Conservation (phyloP, 192 early-diverging fungal species). For the Backusella westeae region DNA sequence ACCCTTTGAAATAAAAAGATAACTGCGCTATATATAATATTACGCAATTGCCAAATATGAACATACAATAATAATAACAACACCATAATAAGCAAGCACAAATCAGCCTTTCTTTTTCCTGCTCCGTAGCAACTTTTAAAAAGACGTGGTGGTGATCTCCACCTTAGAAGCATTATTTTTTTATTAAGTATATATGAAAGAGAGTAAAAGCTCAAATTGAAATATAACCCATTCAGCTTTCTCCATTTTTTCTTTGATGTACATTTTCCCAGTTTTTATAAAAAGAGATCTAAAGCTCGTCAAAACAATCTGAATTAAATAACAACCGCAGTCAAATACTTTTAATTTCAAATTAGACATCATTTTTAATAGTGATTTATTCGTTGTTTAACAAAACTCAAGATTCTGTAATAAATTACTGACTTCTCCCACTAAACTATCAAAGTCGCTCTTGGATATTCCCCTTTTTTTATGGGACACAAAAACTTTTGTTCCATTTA, state of each 20-base stretch:
- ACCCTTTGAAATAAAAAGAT: neutral
- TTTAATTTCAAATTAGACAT: neutral
- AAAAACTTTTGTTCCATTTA: neutral
- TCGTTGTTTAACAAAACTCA: neutral
- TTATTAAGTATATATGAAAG: neutral
- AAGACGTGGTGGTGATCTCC: neutral
- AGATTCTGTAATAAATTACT: neutral
- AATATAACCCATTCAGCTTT: neutral
- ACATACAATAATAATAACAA: neutral
- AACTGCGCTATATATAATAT: neutral
- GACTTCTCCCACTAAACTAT: neutral
- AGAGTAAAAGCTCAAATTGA: neutral
- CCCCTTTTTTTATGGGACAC: neutral
- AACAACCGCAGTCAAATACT: constrained; percentile 1
- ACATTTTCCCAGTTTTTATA: neutral
- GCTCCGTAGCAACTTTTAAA: neutral
- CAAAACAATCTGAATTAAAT: constrained; percentile 1
- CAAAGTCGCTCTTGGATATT: neutral
- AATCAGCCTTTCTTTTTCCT: neutral
- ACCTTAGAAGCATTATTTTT: neutral
- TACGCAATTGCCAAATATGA: neutral
- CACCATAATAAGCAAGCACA: neutral
- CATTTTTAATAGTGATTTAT: neutral
- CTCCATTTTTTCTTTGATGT: neutral
- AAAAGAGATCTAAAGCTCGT: neutral